phyloP scores from a whole-genome alignment of 805 yeast genomes.

The Yamadazyma sp. region DNA sequence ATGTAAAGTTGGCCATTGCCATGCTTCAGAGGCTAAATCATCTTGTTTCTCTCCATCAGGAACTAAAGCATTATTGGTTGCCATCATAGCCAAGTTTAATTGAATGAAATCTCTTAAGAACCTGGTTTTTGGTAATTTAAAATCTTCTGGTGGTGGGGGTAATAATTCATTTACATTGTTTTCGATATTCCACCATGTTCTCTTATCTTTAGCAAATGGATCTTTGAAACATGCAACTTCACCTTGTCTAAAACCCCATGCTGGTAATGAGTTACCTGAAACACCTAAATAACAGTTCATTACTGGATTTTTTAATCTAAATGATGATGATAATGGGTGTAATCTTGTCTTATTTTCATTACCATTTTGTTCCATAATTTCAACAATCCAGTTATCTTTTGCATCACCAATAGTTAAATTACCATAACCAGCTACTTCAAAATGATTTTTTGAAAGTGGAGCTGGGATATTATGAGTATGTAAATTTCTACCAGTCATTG shows the following conservation, averaged over 20 bases:
- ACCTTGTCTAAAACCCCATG: conserved; percentile 98
- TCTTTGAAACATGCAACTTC: conserved; percentile 80
- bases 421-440: conserved; percentile 75
- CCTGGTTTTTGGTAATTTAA: conserved; percentile 68
- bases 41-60: conserved; percentile 74
- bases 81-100: conserved; percentile 77
- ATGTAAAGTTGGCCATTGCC: conserved; percentile 78
- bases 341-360: conserved; percentile 50
- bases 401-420: conserved; percentile 59
- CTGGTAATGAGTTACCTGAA: conserved; percentile 77
- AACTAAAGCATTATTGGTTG: conserved; percentile 76
- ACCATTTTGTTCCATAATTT: conserved; percentile 59
- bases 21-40: conserved; percentile 68
- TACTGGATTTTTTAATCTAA: conserved; percentile 66
- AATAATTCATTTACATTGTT: conserved; percentile 57
- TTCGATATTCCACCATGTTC: conserved; percentile 89
- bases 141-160: conserved; percentile 58
- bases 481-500: conserved; percentile 58
- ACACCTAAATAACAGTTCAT: conserved; percentile 85
- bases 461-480: conserved; percentile 70
- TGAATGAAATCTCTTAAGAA: conserved; percentile 70
- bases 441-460: conserved; percentile 53
- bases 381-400: conserved; percentile 77
- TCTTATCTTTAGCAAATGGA: conserved; percentile 70
- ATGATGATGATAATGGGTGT: conserved; percentile 81